Percentiles rank a stretch among this genome's conserved stretches.
Conservation (phyloP, 2,329 filamentous ascomycete species). For the Leptographium wingfieldii region DNA sequence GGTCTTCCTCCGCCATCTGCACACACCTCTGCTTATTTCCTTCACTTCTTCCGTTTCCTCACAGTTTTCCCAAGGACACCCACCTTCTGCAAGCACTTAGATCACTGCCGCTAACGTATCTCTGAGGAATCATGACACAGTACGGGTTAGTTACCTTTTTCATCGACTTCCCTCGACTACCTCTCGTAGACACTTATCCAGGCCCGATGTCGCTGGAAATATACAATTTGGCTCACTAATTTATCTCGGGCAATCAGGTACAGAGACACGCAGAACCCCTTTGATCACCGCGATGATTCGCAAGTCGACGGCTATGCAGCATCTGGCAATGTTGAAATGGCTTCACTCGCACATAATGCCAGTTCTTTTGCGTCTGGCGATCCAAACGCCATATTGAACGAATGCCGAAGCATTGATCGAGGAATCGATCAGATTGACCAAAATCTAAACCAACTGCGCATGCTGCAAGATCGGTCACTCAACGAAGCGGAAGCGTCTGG, state of each 20-base stretch:
- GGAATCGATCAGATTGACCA: slow-evolving; percentile 63
- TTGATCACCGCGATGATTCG: slow-evolving; percentile 38
- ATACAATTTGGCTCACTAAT: slow-evolving; percentile 15
- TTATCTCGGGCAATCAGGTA: slow-evolving; percentile 29
- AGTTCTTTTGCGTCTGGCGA: slow-evolving; percentile 35
- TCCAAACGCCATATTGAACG: slow-evolving; percentile 70
- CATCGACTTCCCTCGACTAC: neutral
- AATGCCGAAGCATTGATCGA: slow-evolving; percentile 68
- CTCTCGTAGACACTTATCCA: neutral
- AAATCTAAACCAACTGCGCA: slow-evolving; percentile 59
- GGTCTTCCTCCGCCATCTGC: neutral
- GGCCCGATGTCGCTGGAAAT: neutral
- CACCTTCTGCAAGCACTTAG: no score
- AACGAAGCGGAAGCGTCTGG: slow-evolving; percentile 60
- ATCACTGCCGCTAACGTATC: slow-evolving; percentile 18
- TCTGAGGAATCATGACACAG: slow-evolving; percentile 26
- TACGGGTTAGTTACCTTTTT: slow-evolving; percentile 39
- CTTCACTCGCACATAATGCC: slow-evolving; percentile 43
- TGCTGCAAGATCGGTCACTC: slow-evolving; percentile 58
- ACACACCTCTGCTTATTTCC: neutral
- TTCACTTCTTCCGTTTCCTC: neutral
- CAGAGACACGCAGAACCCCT: slow-evolving; percentile 43
- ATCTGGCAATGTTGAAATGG: slow-evolving; percentile 56
- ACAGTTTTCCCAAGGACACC: no score
- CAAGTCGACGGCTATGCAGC: slow-evolving; percentile 25